phyloP scores from a whole-genome alignment of 306 rosid genomes.

The Dryas octopetala region DNA sequence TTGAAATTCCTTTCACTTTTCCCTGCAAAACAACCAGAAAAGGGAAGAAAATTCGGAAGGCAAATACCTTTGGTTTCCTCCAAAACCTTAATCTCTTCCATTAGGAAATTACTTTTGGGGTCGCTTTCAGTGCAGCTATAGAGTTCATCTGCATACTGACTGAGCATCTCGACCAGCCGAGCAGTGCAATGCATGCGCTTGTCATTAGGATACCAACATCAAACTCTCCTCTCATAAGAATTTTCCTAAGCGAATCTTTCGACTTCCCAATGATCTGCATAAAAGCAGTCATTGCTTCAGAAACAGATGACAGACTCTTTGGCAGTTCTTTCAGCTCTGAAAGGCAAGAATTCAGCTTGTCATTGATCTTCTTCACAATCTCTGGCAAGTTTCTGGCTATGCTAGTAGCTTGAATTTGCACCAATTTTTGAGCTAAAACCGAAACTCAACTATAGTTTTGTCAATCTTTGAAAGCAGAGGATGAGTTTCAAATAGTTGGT shows the following conservation, averaged over 20 bases:
- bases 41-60: background rate
- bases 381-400: constrained; percentile 1
- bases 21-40: background rate
- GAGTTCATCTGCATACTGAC: constrained; percentile 9
- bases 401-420: constrained; percentile 7
- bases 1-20: background rate
- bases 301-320: background rate
- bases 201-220: constrained; percentile 33
- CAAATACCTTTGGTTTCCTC: background rate
- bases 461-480: background rate
- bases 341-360: background rate
- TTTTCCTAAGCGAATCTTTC: background rate
- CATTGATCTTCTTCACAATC: background rate
- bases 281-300: background rate
- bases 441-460: background rate
- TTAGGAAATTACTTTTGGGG: constrained; percentile 20
- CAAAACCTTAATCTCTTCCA: constrained; percentile 27
- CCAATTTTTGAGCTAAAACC: background rate
- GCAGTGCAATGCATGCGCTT: constrained; percentile 46
- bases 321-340: background rate
- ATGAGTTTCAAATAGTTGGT: background rate
- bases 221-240: constrained; percentile 40
- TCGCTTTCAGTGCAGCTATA: background rate
- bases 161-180: constrained; percentile 31
- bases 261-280: background rate